A percentile compares a stretch with the other conserved stretches of the same genome.
phyloP scores from a whole-genome alignment of 495 filamentous ascomycete genomes.

The Venustampulla echinocandica region DNA sequence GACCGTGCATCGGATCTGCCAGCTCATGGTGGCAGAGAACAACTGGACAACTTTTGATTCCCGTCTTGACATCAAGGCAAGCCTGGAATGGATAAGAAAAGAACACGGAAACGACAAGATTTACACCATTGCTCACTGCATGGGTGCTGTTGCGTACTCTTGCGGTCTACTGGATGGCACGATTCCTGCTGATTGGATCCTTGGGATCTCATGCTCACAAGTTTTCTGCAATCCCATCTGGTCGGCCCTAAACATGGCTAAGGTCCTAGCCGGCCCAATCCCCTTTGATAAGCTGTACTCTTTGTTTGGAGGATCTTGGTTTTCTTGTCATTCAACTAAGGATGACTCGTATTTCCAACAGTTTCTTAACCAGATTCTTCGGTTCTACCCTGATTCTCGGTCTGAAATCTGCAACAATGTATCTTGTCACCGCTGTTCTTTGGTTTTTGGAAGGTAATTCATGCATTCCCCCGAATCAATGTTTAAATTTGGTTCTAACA shows the following conservation, averaged over 20 bases:
- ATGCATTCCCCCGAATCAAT: background rate
- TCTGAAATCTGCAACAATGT: constrained; percentile 55
- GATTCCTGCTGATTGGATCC: constrained; percentile 48
- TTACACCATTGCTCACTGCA: constrained; percentile 60
- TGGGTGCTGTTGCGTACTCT: constrained; percentile 52
- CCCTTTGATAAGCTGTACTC: constrained; percentile 40
- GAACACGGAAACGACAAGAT: constrained; percentile 31
- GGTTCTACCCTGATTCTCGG: constrained; percentile 49
- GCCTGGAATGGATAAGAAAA: constrained; percentile 44
- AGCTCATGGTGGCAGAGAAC: constrained; percentile 42
- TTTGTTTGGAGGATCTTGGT: constrained; percentile 42
- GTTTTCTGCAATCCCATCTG: constrained; percentile 61
- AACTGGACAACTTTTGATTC: constrained; percentile 52
- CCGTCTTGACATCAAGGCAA: constrained; percentile 53
- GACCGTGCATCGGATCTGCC: constrained; percentile 53
- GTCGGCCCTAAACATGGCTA: constrained; percentile 47
- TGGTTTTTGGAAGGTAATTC: constrained; percentile 51
- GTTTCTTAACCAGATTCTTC: constrained; percentile 45
- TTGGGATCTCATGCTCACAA: constrained; percentile 52
- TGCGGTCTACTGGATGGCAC: constrained; percentile 57
- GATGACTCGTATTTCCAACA: constrained; percentile 43
- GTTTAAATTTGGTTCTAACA: no score
- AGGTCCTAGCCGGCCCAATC: constrained; percentile 40
- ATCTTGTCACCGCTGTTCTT: constrained; percentile 48
- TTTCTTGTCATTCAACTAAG: constrained; percentile 37